A percentile compares a stretch with the other conserved stretches of the same genome.
Evolutionary conservation across 257 asterid genomes (phyloP).

Genomic region (Euphrasia confusa): DNA sequence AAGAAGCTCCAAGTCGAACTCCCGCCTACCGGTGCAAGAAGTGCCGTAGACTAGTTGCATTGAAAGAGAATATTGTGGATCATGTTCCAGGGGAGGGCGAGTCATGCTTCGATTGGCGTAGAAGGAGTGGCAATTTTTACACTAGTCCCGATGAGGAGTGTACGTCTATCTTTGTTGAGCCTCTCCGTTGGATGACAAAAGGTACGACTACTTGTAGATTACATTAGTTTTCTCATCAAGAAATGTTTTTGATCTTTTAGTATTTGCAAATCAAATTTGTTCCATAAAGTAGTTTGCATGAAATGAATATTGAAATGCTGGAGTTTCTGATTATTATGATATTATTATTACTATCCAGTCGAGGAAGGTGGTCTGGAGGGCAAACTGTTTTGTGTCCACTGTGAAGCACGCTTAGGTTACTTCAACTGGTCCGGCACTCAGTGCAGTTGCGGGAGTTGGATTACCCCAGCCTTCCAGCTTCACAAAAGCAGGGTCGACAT

Average conservation of each 20-base stretch:
- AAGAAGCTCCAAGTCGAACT: slow-evolving; percentile 34
- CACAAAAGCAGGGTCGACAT: slow-evolving; percentile 84
- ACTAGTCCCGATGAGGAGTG: slow-evolving; percentile 56
- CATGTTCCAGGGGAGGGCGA: slow-evolving; percentile 97
- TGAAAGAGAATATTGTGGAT: slow-evolving; percentile 69
- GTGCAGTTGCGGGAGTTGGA: slow-evolving; percentile 99
- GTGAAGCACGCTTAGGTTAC: slow-evolving; percentile 90
- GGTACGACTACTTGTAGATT: slow-evolving; percentile 37
- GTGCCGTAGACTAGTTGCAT: slow-evolving; percentile 83
- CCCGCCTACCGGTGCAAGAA: slow-evolving; percentile 84
- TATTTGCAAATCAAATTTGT: not conserved
- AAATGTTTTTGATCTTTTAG: not conserved
- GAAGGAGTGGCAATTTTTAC: slow-evolving; percentile 68
- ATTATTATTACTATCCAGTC: slow-evolving; percentile 34
- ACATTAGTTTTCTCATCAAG: not conserved
- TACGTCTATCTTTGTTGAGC: slow-evolving; percentile 90
- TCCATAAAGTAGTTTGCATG: not conserved
- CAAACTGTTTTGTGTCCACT: slow-evolving; percentile 67
- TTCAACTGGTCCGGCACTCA: slow-evolving; percentile 97
- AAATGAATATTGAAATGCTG: not conserved
- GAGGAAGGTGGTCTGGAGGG: slow-evolving; percentile 92
- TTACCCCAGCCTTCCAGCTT: slow-evolving; percentile 94
- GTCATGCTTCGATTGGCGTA: slow-evolving; percentile 74
- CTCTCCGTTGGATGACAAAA: slow-evolving; percentile 91
- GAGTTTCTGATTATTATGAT: slow-evolving; percentile 5